Base-by-base conservation (phyloP, 306 rosid species). In the Hippophae tibetana region DNA sequence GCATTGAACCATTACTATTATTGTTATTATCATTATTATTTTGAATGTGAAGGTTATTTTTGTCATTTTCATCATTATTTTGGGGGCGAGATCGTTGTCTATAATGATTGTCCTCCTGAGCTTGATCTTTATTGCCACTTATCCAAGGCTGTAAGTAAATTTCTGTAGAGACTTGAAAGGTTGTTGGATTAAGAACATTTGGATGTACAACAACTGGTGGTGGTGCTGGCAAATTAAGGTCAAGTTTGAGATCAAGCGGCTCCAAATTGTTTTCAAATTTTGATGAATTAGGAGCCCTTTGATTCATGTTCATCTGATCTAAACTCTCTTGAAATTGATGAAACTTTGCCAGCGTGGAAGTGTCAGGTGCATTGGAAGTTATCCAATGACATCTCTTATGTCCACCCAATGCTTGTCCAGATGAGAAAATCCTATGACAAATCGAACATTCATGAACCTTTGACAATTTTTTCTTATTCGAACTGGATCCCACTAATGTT, bases 381-480 rank as follows among this genome's bases (percentile, higher is more conserved):
- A 88, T 88, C 99, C 99, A 93, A 51, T 88, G 99, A 44, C 99
- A 93, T 27, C 97, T 78, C 71, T 93, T 88, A 67, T 93, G 99
- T 0, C 99, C 99, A 0, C 99, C 97, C 63, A 93, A 50, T 0
- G 99, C 95, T 68, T 93, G 99, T 13, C 97, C 99, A 0, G 97
- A 85, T 7, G 99, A 83, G 77, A 93, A 93, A 43, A 87, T 68
- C 46, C 97, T 75, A 64, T 88, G 97, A 41, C 99, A 93, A 57
- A 93, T 93, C 3, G 99, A 88, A 18, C 99, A 93, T 65, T 88
- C 97, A 1, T 93, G 99, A 0, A 93, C 85, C 71, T 88, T 93
- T 0, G 23, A 18, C 1, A 18, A 18, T 18, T 18, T 18, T 18
- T 18, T 18, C 23, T 18, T 18, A 18, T 18, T 18, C 23, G 23